A percentile compares a stretch with the other conserved stretches of the same genome.
phyloP scores from a whole-genome alignment of 1,284 basidiomycete species.

The Ustilago hordei region DNA sequence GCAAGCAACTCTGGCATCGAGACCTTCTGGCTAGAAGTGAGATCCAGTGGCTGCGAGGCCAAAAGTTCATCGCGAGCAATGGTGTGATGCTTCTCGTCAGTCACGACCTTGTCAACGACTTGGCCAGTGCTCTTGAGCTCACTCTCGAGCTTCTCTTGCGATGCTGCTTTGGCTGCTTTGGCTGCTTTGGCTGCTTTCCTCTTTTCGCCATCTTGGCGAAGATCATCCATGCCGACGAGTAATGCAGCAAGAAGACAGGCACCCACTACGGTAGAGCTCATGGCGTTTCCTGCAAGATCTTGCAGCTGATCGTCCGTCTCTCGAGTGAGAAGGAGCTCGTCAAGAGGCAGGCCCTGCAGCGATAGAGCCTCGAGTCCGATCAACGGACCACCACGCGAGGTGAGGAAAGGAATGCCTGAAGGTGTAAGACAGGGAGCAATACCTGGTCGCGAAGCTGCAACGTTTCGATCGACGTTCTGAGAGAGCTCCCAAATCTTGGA shows the following conservation, averaged over 20 bases:
- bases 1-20: slow-evolving; percentile 73
- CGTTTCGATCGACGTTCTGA: slow-evolving; percentile 88
- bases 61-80: slow-evolving; percentile 72
- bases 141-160: slow-evolving; percentile 75
- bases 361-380: slow-evolving; percentile 91
- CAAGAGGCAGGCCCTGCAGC: slow-evolving; percentile 91
- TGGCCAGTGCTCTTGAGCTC: slow-evolving; percentile 71
- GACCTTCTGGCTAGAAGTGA: slow-evolving; percentile 38
- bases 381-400: slow-evolving; percentile 95
- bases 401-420: slow-evolving; percentile 95
- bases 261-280: slow-evolving; percentile 94
- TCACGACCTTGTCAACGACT: slow-evolving; percentile 70
- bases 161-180: slow-evolving; percentile 66
- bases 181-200: slow-evolving; percentile 60
- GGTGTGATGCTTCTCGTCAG: slow-evolving; percentile 70
- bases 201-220: slow-evolving; percentile 35
- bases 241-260: slow-evolving; percentile 87
- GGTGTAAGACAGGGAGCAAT: slow-evolving; percentile 93
- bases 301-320: slow-evolving; percentile 94
- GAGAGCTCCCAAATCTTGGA: slow-evolving; percentile 85
- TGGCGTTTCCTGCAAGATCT: slow-evolving; percentile 94
- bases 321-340: slow-evolving; percentile 88
- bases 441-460: slow-evolving; percentile 82
- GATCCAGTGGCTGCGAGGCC: slow-evolving; percentile 38
- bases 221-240: slow-evolving; percentile 63